Percentiles rank a stretch among this genome's conserved stretches.
phyloP scores from a whole-genome alignment of 371 early-diverging fungal species.

The Mucor indicus region DNA sequence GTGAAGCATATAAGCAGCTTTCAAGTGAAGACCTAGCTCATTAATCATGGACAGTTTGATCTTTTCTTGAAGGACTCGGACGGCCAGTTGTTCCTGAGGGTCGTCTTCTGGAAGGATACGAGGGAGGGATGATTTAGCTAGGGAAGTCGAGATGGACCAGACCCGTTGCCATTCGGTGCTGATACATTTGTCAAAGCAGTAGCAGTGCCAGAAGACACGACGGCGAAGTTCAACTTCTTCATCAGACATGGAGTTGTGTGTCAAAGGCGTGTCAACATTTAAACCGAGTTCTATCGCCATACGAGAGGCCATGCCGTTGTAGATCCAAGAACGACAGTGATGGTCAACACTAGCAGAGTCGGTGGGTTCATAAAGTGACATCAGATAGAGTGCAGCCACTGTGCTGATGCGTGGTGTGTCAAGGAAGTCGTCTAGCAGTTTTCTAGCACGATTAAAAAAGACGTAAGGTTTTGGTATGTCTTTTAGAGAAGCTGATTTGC shows the following conservation, averaged over 20 bases:
- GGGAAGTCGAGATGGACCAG: constrained; percentile 16
- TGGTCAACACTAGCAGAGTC: constrained; percentile 5
- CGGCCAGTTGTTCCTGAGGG: constrained; percentile 7
- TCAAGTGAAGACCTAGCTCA: constrained; percentile 19
- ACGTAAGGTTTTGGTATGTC: constrained; percentile 18
- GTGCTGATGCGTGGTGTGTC: constrained; percentile 37
- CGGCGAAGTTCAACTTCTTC: constrained; percentile 22
- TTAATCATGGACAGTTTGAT: constrained; percentile 6
- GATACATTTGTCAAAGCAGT: constrained; percentile 26
- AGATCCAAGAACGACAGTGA: constrained; percentile 29
- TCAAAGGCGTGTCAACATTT: constrained; percentile 12
- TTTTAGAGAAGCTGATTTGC: constrained; percentile 6
- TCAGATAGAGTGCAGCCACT: constrained; percentile 27
- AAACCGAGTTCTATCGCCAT: constrained; percentile 42
- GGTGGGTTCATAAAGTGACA: constrained; percentile 31
- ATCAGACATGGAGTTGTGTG: background rate
- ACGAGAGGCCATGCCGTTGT: constrained; percentile 43
- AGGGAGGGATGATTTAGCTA: constrained; percentile 10
- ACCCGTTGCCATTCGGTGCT: constrained; percentile 17
- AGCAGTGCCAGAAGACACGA: constrained; percentile 29
- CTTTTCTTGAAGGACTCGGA: constrained; percentile 4
- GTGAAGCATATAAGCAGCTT: background rate
- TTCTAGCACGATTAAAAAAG: constrained; percentile 33
- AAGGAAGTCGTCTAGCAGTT: constrained; percentile 32
- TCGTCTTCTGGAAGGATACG: constrained; percentile 14